Percentiles rank a stretch among this genome's conserved stretches.
Conservation (phyloP, 1,139 yeast species). For the Suhomyces yuchorum region DNA sequence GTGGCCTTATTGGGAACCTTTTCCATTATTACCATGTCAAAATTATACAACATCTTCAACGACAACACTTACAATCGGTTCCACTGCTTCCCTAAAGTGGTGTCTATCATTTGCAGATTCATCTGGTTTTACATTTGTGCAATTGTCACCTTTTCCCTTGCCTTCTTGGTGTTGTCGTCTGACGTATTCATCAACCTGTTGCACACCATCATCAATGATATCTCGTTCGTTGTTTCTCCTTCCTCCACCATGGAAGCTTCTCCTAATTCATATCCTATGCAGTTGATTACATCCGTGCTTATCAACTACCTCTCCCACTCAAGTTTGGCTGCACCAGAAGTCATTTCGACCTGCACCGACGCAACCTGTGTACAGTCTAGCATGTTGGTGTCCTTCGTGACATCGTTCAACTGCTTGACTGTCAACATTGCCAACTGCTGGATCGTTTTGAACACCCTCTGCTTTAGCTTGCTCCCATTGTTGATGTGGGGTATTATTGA, state of each 20-base stretch:
- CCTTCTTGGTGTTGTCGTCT: slow-evolving; percentile 22
- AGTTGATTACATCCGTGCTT: slow-evolving; percentile 22
- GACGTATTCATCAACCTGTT: slow-evolving; percentile 28
- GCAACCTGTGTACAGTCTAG: slow-evolving; percentile 8
- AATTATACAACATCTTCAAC: slow-evolving; percentile 18
- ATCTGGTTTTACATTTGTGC: slow-evolving; percentile 28
- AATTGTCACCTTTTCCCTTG: slow-evolving; percentile 19
- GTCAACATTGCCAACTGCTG: slow-evolving; percentile 22
- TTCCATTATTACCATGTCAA: slow-evolving; percentile 15
- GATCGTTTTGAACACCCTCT: slow-evolving; percentile 25
- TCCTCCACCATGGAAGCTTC: slow-evolving; percentile 9
- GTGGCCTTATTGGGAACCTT: slow-evolving; percentile 23
- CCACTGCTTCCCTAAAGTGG: slow-evolving; percentile 19
- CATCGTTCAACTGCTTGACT: slow-evolving; percentile 13
- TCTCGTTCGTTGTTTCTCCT: slow-evolving; percentile 5
- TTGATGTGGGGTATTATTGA: slow-evolving; percentile 28
- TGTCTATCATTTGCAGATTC: slow-evolving; percentile 22
- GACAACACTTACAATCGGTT: slow-evolving; percentile 18
- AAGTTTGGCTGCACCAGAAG: slow-evolving; percentile 11
- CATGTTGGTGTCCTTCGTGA: slow-evolving; percentile 9
- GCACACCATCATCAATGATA: slow-evolving; percentile 13
- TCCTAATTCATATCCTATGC: slow-evolving; percentile 13
- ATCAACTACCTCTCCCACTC: slow-evolving; percentile 22
- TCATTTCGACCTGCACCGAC: slow-evolving; percentile 6
- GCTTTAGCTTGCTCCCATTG: slow-evolving; percentile 31